Evolutionary conservation across 129 eudicot species (phyloP).

Genomic region (Tagetes patula): DNA sequence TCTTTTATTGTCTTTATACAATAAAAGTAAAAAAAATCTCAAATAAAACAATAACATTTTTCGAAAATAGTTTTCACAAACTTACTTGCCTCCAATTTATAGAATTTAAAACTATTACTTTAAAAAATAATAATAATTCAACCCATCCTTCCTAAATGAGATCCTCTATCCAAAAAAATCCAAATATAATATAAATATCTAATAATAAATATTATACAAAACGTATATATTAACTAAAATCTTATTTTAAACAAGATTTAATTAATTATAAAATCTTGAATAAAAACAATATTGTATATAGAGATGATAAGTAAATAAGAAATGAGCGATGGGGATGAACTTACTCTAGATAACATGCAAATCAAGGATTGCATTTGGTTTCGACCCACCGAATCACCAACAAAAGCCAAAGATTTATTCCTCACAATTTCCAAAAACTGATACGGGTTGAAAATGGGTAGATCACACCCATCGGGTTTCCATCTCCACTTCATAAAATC

Average conservation of each 20-base stretch:
- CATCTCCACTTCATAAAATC: constrained; percentile 83
- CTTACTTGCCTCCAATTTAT: neutral
- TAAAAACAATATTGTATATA: neutral
- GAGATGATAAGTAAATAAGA: neutral
- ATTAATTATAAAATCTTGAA: neutral
- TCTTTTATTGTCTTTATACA: neutral
- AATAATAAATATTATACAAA: too few relatives aligned
- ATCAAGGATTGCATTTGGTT: constrained; percentile 88
- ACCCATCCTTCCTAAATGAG: neutral
- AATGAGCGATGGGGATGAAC: constrained; percentile 12
- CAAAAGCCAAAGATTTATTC: constrained; percentile 73
- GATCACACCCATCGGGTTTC: constrained; percentile 79
- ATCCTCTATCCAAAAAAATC: neutral
- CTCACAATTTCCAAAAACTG: constrained; percentile 73
- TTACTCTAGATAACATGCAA: constrained; percentile 83
- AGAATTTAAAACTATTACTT: neutral
- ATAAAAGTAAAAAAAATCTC: neutral
- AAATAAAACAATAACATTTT: neutral
- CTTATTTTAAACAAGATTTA: too few relatives aligned
- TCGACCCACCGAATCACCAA: constrained; percentile 87
- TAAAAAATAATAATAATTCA: neutral
- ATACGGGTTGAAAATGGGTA: constrained; percentile 63
- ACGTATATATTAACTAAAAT: too few relatives aligned
- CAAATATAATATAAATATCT: neutral
- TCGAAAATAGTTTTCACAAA: neutral